phyloP scores from a whole-genome alignment of 352 stramenopile species.

The Saprolegnia parasitica region DNA sequence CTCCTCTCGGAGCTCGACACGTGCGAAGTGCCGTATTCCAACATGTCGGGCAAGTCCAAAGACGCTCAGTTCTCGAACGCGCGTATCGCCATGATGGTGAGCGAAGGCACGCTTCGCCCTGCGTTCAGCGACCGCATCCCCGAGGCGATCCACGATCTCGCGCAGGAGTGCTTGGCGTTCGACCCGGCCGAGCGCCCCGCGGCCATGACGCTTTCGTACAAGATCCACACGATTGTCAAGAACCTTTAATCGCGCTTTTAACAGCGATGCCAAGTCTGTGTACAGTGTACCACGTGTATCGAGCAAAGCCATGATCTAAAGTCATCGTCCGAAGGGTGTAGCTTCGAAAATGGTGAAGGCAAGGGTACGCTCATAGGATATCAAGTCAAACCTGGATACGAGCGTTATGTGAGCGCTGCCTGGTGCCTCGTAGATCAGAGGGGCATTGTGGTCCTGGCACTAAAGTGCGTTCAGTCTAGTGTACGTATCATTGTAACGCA shows the following conservation, averaged over 20 bases:
- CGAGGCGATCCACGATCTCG: conserved; percentile 44
- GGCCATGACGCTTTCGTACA: conserved; percentile 54
- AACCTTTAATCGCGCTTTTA: conserved; percentile 17
- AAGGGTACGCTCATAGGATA: no score
- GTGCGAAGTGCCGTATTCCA: conserved; percentile 21
- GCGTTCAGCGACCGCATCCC: conserved; percentile 50
- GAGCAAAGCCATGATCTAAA: no score
- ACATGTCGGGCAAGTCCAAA: conserved; percentile 23
- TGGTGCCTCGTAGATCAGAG: no score
- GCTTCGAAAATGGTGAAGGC: no score
- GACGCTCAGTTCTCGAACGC: conserved; percentile 26
- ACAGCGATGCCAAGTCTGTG: background rate
- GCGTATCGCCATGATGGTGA: conserved; percentile 40
- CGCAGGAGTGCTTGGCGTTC: conserved; percentile 46
- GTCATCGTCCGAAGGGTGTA: no score
- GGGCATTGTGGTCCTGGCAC: no score
- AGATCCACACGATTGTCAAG: conserved; percentile 37
- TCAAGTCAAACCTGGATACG: no score
- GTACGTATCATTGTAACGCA: no score
- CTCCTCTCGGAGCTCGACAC: conserved; percentile 26
- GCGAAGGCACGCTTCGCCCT: conserved; percentile 61
- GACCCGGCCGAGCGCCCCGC: conserved; percentile 48
- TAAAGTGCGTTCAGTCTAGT: no score
- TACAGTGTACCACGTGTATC: background rate
- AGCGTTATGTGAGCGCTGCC: no score